Evolutionary conservation across 2,329 filamentous ascomycete species (phyloP), one percentile per base, ranked within the genome.

Genomic region (Neurospora sp.): DNA sequence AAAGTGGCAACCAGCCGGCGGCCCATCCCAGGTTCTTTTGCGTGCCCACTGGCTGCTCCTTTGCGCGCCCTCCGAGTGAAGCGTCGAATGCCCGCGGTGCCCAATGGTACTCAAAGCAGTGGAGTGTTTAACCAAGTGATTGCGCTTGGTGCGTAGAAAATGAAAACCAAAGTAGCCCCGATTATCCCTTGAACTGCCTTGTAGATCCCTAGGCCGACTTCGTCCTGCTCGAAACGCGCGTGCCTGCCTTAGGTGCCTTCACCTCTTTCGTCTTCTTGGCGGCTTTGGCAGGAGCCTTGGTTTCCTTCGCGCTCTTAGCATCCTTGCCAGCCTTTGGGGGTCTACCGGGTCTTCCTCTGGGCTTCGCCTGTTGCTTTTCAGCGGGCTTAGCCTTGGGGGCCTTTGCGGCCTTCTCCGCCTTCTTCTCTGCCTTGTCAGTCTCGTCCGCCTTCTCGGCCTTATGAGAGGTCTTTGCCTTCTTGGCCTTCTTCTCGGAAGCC

Each of bases 271-370:
- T 40, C n/a, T 40, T 70, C 62, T 72, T 70, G 36, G 71, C 39
- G 3, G 73, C 70, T 68, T 73, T 72, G 8, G 69, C 71, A 2
- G 71, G 70, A 33, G 70, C 46, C 68, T 71, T 58, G 46, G 46
- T 58, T 7, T 58, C 46, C 46, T 58, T 58, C 46, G 69, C 66
- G 33, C 38, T n/a, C 19, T 28, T 17, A 8, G 66, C 46, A 66
- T 67, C 43, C 52, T 62, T 42, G 17, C 36, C 19, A 13, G 66
- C 36, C 66, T 40, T 67, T 67, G 66, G 66, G 13, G 66, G 66
- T 38, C 66, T 67, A 67, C 66, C 66, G 36, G 66, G 33, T 38
- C 36, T 67, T 67, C n/a, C 66, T 28, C 17, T 67, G 17, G 66
- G 36, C n/a, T 38, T 67, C 11, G 36, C 36, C 33, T 67, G 17